Evolutionary conservation across 495 filamentous ascomycete genomes (phyloP), one percentile per base, ranked within the genome.

Genomic region (Aspergillus avenaceus): DNA sequence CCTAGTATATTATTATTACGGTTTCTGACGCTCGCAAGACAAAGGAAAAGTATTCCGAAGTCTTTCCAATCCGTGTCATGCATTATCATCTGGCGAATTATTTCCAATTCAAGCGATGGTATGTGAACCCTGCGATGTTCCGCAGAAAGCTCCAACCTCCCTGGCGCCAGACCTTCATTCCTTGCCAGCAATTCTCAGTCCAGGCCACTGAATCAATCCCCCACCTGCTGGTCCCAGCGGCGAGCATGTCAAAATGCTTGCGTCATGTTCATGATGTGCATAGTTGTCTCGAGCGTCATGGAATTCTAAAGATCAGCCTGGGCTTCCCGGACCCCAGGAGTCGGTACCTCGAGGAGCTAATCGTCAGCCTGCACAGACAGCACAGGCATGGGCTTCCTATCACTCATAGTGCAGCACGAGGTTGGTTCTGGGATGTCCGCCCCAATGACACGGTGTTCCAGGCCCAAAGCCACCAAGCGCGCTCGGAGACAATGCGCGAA

Each of bases 351-450:
- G 48, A 60, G 13, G 19, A 57, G 2, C 52, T 73, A 3, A 37
- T 73, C 22, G 12, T 50, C 0, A 63, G 49, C 16, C 63, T 71
- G 1, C 58, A 69, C 36, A 44, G 49, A 36, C 11, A 58, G 18
- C 57, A 68, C 42, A 32, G 18, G 1, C 70, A 73, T 25, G 67
- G 69, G 0, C 47, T 58, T 8, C 60, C 67, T 0, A 56, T 71
- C 12, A 55, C 59, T n/a, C 70, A 73, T 50, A 67, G 64, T 12
- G 66, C 63, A 8, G 21, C 45, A 5, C 60, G 63, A 3, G 69
- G 63, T 14, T 70, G 62, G 49, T 63, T 71, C 5, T 72, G 67
- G 69, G 69, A 72, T 40, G 52, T 71, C 19, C 60, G 61, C 29
- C 61, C 66, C 3, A 45, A 49, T 13, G 22, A 27, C 13, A 19